Conservation (phyloP, 2,329 filamentous ascomycete species). For the Cercospora zeae-maydis region DNA sequence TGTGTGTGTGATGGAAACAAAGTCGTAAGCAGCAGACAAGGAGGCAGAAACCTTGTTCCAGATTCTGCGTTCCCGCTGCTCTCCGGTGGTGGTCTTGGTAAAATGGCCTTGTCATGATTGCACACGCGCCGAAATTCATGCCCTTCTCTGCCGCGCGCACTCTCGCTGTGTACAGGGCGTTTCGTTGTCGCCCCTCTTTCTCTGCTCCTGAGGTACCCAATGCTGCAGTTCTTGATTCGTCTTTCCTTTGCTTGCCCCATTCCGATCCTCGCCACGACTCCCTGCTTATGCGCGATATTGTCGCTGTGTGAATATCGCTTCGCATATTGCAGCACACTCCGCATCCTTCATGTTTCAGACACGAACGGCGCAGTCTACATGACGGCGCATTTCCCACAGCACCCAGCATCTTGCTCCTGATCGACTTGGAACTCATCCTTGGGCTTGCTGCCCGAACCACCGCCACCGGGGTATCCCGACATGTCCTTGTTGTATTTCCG, state of each 20-base stretch:
- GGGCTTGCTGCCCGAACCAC: slow-evolving; percentile 43
- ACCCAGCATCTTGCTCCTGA: slow-evolving; percentile 63
- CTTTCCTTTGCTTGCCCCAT: background rate
- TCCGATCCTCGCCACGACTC: background rate
- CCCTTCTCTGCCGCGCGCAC: background rate
- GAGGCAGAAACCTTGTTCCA: background rate
- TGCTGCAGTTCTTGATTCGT: background rate
- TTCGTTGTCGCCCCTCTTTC: background rate
- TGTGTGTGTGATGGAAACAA: background rate
- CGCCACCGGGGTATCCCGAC: slow-evolving; percentile 72
- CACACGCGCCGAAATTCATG: background rate
- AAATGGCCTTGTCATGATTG: background rate
- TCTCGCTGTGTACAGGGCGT: background rate
- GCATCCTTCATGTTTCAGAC: slow-evolving; percentile 4
- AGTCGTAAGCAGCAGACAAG: background rate
- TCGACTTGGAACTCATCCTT: slow-evolving; percentile 65
- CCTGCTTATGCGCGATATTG: background rate
- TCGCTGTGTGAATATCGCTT: background rate
- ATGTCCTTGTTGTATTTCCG: slow-evolving; percentile 98
- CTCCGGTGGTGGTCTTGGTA: background rate
- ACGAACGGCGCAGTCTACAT: slow-evolving; percentile 59
- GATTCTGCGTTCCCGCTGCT: background rate
- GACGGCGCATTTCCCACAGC: slow-evolving; percentile 81
- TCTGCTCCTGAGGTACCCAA: background rate
- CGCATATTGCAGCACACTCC: slow-evolving; percentile 4